A percentile compares a stretch with the other conserved stretches of the same genome.
Evolutionary conservation across 1,284 basidiomycete genomes (phyloP).

Genomic region (Irpex sp.): DNA sequence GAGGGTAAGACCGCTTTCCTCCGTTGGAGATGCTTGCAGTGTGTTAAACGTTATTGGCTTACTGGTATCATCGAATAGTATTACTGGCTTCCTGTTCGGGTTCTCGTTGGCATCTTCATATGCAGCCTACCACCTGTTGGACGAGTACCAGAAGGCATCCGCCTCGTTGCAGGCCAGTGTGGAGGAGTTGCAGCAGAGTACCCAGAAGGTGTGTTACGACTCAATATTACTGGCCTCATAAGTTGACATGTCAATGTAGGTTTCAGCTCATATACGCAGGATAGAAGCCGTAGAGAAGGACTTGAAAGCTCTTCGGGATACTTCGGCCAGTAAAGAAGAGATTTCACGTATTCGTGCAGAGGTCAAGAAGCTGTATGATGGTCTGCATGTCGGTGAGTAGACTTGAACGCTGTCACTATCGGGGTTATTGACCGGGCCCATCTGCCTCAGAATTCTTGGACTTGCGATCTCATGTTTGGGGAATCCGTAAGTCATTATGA

Average conservation of each 20-base stretch:
- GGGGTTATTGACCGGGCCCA: neutral
- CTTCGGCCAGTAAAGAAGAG: constrained; percentile 73
- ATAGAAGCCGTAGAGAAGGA: constrained; percentile 89
- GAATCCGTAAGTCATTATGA: constrained; percentile 59
- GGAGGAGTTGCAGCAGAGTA: constrained; percentile 79
- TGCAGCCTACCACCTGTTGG: constrained; percentile 82
- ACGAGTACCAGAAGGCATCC: constrained; percentile 86
- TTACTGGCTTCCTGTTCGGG: constrained; percentile 86
- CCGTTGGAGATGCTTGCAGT: neutral
- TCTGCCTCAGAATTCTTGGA: constrained; percentile 57
- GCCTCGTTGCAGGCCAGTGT: constrained; percentile 81
- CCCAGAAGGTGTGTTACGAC: constrained; percentile 56
- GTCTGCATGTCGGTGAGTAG: constrained; percentile 64
- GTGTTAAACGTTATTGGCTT: no score
- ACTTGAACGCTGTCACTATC: constrained; percentile 1
- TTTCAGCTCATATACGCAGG: constrained; percentile 77
- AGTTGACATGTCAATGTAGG: constrained; percentile 36
- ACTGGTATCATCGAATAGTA: constrained; percentile 36
- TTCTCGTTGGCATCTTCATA: constrained; percentile 82
- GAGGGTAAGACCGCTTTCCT: constrained; percentile 52
- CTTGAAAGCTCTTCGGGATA: constrained; percentile 66
- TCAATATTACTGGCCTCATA: neutral
- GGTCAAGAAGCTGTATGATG: constrained; percentile 82
- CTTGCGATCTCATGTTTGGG: constrained; percentile 74
- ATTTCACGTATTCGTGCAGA: constrained; percentile 69